These are phyloP conservation scores for Byssochlamys sp. DNA, from an alignment of 2,329 filamentous ascomycete genomes.

Conservation along the genomic window DNA sequence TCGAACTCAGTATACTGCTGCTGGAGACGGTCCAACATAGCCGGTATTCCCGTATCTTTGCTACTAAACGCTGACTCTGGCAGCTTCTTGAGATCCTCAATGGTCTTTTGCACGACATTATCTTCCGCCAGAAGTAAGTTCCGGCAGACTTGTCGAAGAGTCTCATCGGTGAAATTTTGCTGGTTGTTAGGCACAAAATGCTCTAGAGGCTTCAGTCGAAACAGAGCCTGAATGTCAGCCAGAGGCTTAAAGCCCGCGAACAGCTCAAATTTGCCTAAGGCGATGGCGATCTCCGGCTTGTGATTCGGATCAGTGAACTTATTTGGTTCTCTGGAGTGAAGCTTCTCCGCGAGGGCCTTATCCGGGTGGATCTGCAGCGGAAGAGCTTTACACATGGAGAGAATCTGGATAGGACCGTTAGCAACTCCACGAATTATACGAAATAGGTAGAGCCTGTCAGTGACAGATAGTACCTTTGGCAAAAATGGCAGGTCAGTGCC, in stretches of 20 bases:
- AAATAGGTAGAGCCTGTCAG: background rate
- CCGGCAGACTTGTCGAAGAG: conserved; percentile 48
- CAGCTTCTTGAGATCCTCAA: conserved; percentile 43
- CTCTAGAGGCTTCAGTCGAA: conserved; percentile 46
- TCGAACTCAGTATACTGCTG: conserved; percentile 56
- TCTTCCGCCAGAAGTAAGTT: conserved; percentile 46
- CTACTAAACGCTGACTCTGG: conserved; percentile 43
- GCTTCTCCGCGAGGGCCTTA: conserved; percentile 53
- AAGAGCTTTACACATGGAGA: conserved; percentile 66
- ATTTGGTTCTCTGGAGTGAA: conserved; percentile 55
- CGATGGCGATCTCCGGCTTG: conserved; percentile 71
- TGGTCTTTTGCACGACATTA: conserved; percentile 43
- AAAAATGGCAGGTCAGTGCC: conserved; percentile 60
- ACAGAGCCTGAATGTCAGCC: conserved; percentile 48
- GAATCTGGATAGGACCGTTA: conserved; percentile 37
- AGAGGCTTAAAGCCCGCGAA: conserved; percentile 67
- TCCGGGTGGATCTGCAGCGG: conserved; percentile 68
- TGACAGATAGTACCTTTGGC: conserved; percentile 46
- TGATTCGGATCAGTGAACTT: conserved; percentile 65
- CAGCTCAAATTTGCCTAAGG: conserved; percentile 61
- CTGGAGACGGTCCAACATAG: conserved; percentile 55
- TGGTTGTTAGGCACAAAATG: conserved; percentile 42
- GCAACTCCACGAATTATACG: background rate
- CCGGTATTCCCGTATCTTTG: conserved; percentile 49
- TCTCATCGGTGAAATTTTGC: conserved; percentile 46